Conservation (phyloP, 1,284 basidiomycete genomes). For the Tilletia indica region DNA sequence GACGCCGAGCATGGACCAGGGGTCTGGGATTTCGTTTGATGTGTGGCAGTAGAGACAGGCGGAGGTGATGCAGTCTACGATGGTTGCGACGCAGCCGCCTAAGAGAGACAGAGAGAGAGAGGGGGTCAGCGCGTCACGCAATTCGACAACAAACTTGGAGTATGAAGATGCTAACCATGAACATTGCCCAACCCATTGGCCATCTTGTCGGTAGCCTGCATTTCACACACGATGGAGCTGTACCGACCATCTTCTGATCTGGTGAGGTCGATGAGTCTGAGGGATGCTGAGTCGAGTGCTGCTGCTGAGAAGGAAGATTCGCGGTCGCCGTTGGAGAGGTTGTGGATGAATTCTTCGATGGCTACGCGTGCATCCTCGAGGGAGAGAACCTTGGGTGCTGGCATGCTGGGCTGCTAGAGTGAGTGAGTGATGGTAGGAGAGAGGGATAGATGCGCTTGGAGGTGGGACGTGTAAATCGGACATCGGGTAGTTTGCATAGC, state of each 20-base stretch:
- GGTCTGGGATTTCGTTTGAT: conserved; percentile 22
- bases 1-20: conserved; percentile 50
- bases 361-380: conserved; percentile 20
- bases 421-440: no score
- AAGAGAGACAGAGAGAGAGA: neutral
- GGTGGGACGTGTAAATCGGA: no score
- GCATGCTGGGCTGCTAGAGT: no score
- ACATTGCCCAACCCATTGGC: conserved; percentile 42
- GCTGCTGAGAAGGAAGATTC: conserved; percentile 19
- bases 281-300: conserved; percentile 15
- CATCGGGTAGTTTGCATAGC: no score
- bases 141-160: neutral
- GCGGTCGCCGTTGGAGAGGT: conserved; percentile 18
- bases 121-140: neutral
- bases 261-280: conserved; percentile 3
- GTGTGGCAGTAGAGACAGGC: conserved; percentile 15
- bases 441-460: no score
- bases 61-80: conserved; percentile 40
- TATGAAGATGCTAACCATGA: conserved; percentile 28
- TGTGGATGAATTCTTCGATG: conserved; percentile 19
- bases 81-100: conserved; percentile 38
- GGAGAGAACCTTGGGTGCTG: conserved; percentile 11
- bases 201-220: conserved; percentile 41
- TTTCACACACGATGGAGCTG: conserved; percentile 26
- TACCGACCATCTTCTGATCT: conserved; percentile 28